phyloP scores from a whole-genome alignment of 2,329 filamentous ascomycete genomes.

The Torrubiella hemipterigena region DNA sequence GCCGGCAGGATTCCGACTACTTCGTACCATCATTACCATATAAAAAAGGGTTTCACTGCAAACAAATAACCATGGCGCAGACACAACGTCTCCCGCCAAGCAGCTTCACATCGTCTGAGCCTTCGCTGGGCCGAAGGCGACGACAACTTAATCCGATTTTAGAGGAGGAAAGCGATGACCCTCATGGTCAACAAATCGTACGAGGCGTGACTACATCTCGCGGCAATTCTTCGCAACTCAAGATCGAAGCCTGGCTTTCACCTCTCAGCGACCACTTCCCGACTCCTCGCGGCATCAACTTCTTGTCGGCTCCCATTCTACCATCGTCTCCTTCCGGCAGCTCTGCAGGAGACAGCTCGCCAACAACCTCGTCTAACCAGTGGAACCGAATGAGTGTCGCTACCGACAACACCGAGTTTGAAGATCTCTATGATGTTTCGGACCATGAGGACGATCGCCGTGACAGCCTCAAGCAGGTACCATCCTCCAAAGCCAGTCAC shows the following conservation, averaged over 20 bases:
- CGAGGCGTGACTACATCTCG: neutral
- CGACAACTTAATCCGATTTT: constrained; percentile 54
- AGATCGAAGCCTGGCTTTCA: constrained; percentile 46
- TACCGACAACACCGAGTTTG: constrained; percentile 62
- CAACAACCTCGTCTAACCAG: constrained; percentile 41
- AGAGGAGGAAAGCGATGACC: constrained; percentile 38
- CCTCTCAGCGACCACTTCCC: constrained; percentile 56
- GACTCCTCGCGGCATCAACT: constrained; percentile 56
- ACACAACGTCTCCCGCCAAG: constrained; percentile 6
- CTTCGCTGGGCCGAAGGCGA: constrained; percentile 44
- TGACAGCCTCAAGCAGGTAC: constrained; percentile 13
- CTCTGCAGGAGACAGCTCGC: constrained; percentile 41
- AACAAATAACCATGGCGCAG: constrained; percentile 3
- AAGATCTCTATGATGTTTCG: constrained; percentile 79
- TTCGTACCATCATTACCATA: constrained; percentile 3
- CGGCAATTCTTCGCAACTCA: constrained; percentile 25
- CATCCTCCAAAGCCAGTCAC: constrained; percentile 29
- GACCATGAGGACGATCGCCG: constrained; percentile 52
- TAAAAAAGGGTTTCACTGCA: too few species aligned
- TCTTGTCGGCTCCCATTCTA: constrained; percentile 49
- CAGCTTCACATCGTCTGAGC: constrained; percentile 32
- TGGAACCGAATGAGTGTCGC: constrained; percentile 53
- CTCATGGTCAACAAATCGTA: neutral
- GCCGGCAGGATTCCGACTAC: constrained; percentile 4
- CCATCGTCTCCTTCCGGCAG: constrained; percentile 47